These are phyloP conservation scores for Ichthyophthirius multifiliis DNA, from an alignment of 169 alveolate species.

Conservation along the genomic window DNA sequence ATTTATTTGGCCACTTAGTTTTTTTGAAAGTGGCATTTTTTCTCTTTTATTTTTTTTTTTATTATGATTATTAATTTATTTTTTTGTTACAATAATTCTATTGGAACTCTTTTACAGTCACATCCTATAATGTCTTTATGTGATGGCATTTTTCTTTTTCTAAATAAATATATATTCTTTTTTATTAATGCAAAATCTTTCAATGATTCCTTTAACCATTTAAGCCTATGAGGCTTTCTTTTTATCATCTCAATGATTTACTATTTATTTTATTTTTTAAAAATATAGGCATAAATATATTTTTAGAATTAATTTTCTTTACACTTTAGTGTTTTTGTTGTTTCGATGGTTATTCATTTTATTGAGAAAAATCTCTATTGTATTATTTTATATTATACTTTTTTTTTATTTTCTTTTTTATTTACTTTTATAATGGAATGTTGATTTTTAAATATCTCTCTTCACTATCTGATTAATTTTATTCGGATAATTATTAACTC, in stretches of 20 bases:
- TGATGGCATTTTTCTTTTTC: conserved; percentile 29
- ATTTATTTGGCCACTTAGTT: neutral
- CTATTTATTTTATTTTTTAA: no score
- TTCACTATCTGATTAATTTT: no score
- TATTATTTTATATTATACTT: no score
- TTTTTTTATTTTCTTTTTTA: no score
- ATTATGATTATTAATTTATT: neutral
- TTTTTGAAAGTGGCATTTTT: neutral
- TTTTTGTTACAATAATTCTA: conserved; percentile 15
- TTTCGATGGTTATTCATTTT: no score
- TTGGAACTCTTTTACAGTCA: conserved; percentile 26
- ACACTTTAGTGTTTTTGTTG: no score
- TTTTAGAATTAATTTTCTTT: no score
- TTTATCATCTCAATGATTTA: conserved; percentile 19
- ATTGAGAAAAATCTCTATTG: no score
- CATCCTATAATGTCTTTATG: conserved; percentile 44
- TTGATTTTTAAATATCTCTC: no score
- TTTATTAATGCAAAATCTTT: conserved; percentile 38
- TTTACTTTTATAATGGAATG: no score
- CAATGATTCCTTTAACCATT: conserved; percentile 33
- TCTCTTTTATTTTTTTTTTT: neutral
- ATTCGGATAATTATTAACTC: no score
- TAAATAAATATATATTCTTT: conserved; percentile 34
- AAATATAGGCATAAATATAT: no score
- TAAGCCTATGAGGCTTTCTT: conserved; percentile 26